Percentiles rank a stretch among this genome's conserved stretches.
Conservation (phyloP, 83 land plant genomes). For the Larix sibirica region DNA sequence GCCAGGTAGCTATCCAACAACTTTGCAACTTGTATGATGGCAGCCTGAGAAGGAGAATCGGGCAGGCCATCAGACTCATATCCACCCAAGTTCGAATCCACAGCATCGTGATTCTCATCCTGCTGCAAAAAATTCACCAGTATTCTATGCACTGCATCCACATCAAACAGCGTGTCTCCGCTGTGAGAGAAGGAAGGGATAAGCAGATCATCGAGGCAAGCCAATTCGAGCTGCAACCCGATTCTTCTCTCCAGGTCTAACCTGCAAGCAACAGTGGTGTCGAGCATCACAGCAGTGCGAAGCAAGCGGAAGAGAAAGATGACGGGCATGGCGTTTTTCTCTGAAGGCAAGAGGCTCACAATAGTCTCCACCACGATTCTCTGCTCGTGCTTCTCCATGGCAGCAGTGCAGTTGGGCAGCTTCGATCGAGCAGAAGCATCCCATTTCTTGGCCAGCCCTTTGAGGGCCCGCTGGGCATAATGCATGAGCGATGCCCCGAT, state of each 20-base stretch:
- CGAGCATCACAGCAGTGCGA: slow-evolving; percentile 65
- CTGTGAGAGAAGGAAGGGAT: slow-evolving; percentile 67
- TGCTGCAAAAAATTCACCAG: slow-evolving; percentile 71
- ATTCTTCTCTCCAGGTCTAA: slow-evolving; percentile 81
- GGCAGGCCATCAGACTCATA: slow-evolving; percentile 60
- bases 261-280: slow-evolving; percentile 60
- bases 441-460: slow-evolving; percentile 58
- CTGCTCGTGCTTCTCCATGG: slow-evolving; percentile 38
- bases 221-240: slow-evolving; percentile 72
- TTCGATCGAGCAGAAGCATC: slow-evolving; percentile 37
- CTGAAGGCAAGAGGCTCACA: slow-evolving; percentile 70
- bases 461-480: slow-evolving; percentile 63
- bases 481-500: slow-evolving; percentile 75
- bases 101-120: slow-evolving; percentile 53
- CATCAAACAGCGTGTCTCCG: slow-evolving; percentile 77
- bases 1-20: slow-evolving; percentile 84
- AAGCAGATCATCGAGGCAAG: slow-evolving; percentile 80
- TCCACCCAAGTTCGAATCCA: slow-evolving; percentile 33
- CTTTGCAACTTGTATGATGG: slow-evolving; percentile 64
- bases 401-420: slow-evolving; percentile 17
- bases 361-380: slow-evolving; percentile 66
- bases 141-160: slow-evolving; percentile 80
- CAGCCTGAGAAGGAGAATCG: slow-evolving; percentile 57
- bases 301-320: slow-evolving; percentile 79
- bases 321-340: slow-evolving; percentile 63